phyloP scores from a whole-genome alignment of 2,329 filamentous ascomycete species.

The Microdochium bolleyi region DNA sequence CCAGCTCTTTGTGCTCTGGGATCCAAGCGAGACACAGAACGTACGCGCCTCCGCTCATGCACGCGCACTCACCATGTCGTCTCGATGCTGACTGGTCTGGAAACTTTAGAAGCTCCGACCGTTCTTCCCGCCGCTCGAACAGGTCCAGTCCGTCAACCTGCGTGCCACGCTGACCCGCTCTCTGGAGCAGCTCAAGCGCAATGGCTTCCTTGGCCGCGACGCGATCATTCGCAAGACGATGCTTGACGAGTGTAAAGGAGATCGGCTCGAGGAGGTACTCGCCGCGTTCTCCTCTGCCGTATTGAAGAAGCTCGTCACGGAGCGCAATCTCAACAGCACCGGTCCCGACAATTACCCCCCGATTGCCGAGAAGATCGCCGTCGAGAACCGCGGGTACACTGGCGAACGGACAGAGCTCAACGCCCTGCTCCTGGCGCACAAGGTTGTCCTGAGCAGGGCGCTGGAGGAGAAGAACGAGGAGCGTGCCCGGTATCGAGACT shows the following conservation, averaged over 20 bases:
- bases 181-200: conserved; percentile 82
- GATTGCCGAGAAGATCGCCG: conserved; percentile 45
- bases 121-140: conserved; percentile 85
- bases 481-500: conserved; percentile 50
- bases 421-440: conserved; percentile 66
- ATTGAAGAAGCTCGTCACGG: conserved; percentile 57
- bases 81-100: conserved; percentile 4
- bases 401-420: conserved; percentile 48
- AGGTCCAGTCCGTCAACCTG: conserved; percentile 83
- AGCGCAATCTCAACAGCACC: conserved; percentile 24
- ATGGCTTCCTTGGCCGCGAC: conserved; percentile 72
- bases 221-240: conserved; percentile 83
- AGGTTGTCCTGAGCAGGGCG: conserved; percentile 51
- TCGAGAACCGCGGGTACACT: conserved; percentile 50
- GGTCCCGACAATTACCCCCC: conserved; percentile 30
- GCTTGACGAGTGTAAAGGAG: conserved; percentile 92
- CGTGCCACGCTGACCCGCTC: conserved; percentile 74
- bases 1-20: conserved; percentile 78
- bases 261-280: conserved; percentile 80
- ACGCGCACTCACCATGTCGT: not conserved
- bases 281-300: conserved; percentile 78
- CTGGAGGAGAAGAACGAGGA: conserved; percentile 53
- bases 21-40: conserved; percentile 65
- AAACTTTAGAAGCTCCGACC: conserved; percentile 69
- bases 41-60: conserved; percentile 32